phyloP scores from a whole-genome alignment of 441 rosid species.

The Melastoma candidum region DNA sequence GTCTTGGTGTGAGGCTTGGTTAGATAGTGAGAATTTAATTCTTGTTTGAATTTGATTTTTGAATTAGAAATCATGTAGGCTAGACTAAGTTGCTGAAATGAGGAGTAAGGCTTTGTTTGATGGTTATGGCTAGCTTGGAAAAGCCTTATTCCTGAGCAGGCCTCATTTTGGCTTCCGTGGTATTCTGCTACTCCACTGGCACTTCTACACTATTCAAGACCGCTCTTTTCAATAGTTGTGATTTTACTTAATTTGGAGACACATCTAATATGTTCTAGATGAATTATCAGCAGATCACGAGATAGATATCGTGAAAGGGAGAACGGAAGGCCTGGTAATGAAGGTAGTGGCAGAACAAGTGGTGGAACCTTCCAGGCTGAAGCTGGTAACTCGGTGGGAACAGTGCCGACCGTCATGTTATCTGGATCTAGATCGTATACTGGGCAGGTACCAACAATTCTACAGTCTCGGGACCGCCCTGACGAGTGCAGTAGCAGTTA shows the following conservation, averaged over 20 bases:
- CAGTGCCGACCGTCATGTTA: constrained; percentile 37
- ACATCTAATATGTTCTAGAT: neutral
- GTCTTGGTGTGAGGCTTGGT: no score
- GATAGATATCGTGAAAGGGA: constrained; percentile 79
- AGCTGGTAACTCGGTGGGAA: constrained; percentile 23
- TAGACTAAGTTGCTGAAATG: no score
- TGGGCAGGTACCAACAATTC: constrained; percentile 61
- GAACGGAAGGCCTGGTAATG: constrained; percentile 46
- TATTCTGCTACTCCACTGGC: no score
- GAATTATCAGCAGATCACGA: constrained; percentile 42
- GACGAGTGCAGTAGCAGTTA: constrained; percentile 62
- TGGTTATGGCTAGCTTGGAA: no score
- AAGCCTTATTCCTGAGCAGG: no score
- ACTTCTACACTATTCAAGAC: constrained; percentile 1
- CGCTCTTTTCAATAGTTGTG: neutral
- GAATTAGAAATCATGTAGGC: no score
- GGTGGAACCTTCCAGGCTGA: constrained; percentile 39
- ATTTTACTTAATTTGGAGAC: constrained; percentile 4
- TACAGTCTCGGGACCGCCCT: constrained; percentile 58
- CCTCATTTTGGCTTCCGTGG: no score
- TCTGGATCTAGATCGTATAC: constrained; percentile 53
- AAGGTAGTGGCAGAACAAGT: constrained; percentile 37
- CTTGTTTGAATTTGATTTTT: no score
- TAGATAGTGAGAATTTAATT: no score
- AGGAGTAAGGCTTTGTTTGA: no score